Evolutionary conservation across 2,329 filamentous ascomycete species (phyloP), one percentile per base, ranked within the genome.

Genomic region (Stagonosporopsis cucurbitacearum): DNA sequence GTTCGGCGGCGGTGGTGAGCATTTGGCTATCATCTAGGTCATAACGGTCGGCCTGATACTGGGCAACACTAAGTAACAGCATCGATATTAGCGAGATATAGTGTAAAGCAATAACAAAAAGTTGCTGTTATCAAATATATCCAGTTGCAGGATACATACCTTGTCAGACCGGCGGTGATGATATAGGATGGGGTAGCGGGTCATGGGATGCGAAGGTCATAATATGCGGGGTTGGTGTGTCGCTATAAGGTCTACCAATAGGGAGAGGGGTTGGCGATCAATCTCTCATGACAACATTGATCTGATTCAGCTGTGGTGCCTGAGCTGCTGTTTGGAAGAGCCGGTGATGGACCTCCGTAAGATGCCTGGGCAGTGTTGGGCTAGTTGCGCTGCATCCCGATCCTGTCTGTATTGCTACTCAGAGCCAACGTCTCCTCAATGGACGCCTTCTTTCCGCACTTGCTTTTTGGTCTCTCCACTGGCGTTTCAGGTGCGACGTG

Each of bases 61-160:
- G 22, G 25, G 37, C 50, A 54, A 45, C 20, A 54, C 46, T 42
- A 48, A 36, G 54, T 23, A 39, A 58, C 58, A 54, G 47, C 47
- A 44, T 42, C n/a, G 41, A 47, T 44, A 57, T 60, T 55, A 65
- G 58, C 70, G 71, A 68, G 72, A 61, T 71, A 71, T 69, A 69
- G 62, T 71, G 65, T 57, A 62, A 52, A 66, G 54, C 17, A 37
- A 57, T 53, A 37, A 48, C 13, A 57, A 26, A 44, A 36, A 57
- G 20, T 20, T 6, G 36, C 43, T 19, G 46, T 17, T 36, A 19
- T 22, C 26, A 49, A 43, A 26, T 36, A n/a, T 19, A 43, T 15
- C 40, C 19, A 58, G 50, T 57, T n/a, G n/a, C 51, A 32, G 26
- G 45, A 28, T 44, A 50, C 44, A 42, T 52, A 57, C 53, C 46